Percentiles rank a stretch among this genome's conserved stretches.
These are phyloP conservation scores for Lenzites betulinus DNA, from an alignment of 768 basidiomycete species.

Conservation along the genomic window DNA sequence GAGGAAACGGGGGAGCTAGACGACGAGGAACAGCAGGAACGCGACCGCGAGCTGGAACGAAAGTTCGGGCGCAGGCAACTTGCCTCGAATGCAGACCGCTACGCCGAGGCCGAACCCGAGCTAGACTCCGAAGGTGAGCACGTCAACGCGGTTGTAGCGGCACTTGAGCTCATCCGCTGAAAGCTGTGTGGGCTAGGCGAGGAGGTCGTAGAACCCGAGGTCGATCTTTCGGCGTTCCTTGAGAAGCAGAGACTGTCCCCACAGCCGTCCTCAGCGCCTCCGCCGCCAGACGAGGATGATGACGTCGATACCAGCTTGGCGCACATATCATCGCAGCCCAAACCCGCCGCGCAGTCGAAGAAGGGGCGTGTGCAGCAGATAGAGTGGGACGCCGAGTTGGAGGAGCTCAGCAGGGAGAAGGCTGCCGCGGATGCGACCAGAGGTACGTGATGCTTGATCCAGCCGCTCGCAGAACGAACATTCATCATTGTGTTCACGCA, in stretches of 20 bases:
- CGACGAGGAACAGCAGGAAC: conserved; percentile 52
- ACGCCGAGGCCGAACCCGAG: conserved; percentile 68
- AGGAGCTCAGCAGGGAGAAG: conserved; percentile 69
- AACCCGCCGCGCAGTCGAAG: conserved; percentile 33
- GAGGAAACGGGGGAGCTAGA: conserved; percentile 45
- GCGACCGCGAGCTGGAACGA: conserved; percentile 25
- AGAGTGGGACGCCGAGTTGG: conserved; percentile 68
- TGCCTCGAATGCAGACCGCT: conserved; percentile 73
- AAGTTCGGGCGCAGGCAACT: conserved; percentile 63
- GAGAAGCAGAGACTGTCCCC: conserved; percentile 56
- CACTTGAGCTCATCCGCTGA: background rate
- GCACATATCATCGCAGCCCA: conserved; percentile 41
- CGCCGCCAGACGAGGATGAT: conserved; percentile 38
- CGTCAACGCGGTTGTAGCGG: background rate
- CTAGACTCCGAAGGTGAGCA: conserved; percentile 68
- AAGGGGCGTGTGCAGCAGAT: conserved; percentile 69
- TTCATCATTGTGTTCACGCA: background rate
- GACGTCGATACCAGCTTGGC: conserved; percentile 61
- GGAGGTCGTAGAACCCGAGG: conserved; percentile 66
- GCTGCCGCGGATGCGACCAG: conserved; percentile 72
- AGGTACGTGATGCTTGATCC: conserved; percentile 47
- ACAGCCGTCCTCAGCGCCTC: conserved; percentile 13
- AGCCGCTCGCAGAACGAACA: background rate
- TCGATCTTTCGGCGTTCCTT: conserved; percentile 69
- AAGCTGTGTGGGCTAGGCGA: conserved; percentile 47